These are phyloP conservation scores for Sclerotinia minor DNA, from an alignment of 2,329 filamentous ascomycete species.

Conservation along the genomic window DNA sequence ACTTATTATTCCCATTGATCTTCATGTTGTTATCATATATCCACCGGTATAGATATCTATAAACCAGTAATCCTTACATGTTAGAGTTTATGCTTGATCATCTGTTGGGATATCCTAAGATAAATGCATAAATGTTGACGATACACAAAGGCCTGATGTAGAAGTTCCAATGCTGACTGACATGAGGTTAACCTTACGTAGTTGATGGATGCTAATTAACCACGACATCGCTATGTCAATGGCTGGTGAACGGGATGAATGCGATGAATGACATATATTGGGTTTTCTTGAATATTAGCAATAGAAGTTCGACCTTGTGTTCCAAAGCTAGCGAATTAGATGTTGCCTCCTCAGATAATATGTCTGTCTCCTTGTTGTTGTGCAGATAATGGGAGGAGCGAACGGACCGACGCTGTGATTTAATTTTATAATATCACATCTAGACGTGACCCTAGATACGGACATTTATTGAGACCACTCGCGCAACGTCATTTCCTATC, in stretches of 20 bases:
- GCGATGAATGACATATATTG: neutral
- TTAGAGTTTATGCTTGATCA: constrained; percentile 21
- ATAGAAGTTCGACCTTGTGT: neutral
- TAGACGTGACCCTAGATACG: constrained; percentile 15
- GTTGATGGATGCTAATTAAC: neutral
- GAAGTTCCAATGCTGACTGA: constrained; percentile 3
- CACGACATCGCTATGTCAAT: neutral
- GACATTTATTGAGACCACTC: neutral
- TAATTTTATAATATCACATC: neutral
- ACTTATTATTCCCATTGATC: neutral
- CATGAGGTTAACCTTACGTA: too few species aligned
- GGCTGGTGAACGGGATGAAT: neutral
- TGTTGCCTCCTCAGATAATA: neutral
- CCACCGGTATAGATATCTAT: neutral
- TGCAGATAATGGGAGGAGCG: neutral
- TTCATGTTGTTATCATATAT: neutral
- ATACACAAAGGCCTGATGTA: constrained; percentile 4
- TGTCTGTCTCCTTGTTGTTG: neutral
- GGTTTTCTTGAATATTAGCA: neutral
- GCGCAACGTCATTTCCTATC: constrained; percentile 15
- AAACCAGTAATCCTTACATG: constrained; percentile 2
- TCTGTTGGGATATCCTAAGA: constrained; percentile 11
- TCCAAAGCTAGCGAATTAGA: neutral
- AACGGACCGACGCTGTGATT: neutral
- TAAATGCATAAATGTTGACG: constrained; percentile 12